Conservation (phyloP, 768 basidiomycete genomes). For the Phanerochaete carnosa region DNA sequence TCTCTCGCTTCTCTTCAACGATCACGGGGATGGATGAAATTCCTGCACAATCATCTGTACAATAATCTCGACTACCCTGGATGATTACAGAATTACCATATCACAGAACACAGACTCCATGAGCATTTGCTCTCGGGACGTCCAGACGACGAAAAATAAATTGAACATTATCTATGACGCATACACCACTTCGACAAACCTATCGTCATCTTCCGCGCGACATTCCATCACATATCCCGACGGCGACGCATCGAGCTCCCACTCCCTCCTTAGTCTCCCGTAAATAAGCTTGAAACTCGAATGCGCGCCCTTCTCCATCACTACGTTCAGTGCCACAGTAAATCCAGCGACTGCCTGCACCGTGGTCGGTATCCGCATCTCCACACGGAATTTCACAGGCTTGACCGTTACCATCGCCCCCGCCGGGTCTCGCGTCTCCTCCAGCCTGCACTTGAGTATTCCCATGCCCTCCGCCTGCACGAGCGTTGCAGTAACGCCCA, state of each 20-base stretch:
- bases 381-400: constrained; percentile 79
- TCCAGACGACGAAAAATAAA: background rate
- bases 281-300: constrained; percentile 79
- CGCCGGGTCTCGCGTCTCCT: constrained; percentile 58
- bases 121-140: background rate
- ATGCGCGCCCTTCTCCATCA: constrained; percentile 85
- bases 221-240: constrained; percentile 14
- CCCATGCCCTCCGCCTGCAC: constrained; percentile 62
- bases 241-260: constrained; percentile 56
- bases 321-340: constrained; percentile 57
- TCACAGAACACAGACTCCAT: background rate
- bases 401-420: constrained; percentile 57
- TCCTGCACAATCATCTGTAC: constrained; percentile 5
- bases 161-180: constrained; percentile 4
- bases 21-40: constrained; percentile 36
- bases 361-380: constrained; percentile 47
- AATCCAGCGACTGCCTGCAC: constrained; percentile 44
- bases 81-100: background rate
- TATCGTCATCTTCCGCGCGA: constrained; percentile 19
- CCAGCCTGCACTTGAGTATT: constrained; percentile 72
- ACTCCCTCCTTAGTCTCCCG: constrained; percentile 59
- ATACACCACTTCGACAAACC: constrained; percentile 35
- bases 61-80: background rate
- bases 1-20: constrained; percentile 34
- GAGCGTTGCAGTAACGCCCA: constrained; percentile 67